Conservation (phyloP, 805 yeast species). For the Spathaspora girioi region DNA sequence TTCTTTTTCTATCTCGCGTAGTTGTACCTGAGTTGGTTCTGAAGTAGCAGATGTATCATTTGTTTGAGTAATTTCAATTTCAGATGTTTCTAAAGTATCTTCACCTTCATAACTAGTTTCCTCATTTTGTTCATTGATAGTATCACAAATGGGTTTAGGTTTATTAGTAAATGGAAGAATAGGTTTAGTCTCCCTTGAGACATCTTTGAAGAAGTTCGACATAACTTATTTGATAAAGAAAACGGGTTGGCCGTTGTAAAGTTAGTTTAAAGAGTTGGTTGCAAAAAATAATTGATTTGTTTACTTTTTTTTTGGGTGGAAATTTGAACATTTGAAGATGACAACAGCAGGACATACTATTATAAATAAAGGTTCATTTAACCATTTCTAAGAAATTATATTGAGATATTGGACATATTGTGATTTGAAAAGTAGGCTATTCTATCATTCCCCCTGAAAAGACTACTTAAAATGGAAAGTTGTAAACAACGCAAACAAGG, state of each 20-base stretch:
- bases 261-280: neutral
- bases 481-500: too few species aligned
- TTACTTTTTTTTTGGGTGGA: neutral
- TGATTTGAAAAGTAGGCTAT: too few species aligned
- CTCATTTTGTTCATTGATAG: neutral
- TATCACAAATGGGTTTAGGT: too few species aligned
- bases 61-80: neutral
- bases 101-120: neutral
- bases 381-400: too few species aligned
- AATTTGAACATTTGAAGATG: too few species aligned
- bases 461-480: too few species aligned
- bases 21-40: neutral
- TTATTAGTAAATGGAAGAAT: neutral
- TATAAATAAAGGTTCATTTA: too few species aligned
- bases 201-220: neutral
- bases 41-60: neutral
- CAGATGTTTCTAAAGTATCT: neutral
- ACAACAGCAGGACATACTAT: too few species aligned
- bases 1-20: neutral
- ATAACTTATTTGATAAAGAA: neutral
- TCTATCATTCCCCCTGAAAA: too few species aligned
- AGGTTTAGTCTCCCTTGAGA: neutral
- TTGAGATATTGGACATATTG: too few species aligned
- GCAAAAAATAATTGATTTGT: neutral
- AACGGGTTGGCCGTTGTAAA: neutral